Percentiles rank a stretch among this genome's conserved stretches.
phyloP scores from a whole-genome alignment of 768 basidiomycete genomes.

The Lactifluus echinatus region DNA sequence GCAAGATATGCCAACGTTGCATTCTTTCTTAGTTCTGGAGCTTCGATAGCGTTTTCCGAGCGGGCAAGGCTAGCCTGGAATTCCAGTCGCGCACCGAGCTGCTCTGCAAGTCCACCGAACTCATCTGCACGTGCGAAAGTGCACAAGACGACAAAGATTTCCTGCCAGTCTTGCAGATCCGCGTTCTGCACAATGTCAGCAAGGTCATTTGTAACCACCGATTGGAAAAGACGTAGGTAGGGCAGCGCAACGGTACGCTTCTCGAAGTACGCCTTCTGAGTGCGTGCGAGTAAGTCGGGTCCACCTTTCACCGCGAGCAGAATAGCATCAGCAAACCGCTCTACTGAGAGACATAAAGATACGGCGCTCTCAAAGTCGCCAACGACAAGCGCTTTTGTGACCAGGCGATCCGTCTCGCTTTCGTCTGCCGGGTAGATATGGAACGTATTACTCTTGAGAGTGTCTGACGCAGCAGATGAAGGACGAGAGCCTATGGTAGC shows the following conservation, averaged over 20 bases:
- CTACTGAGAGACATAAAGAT: constrained; percentile 77
- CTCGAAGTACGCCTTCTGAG: constrained; percentile 92
- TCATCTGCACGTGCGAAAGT: constrained; percentile 85
- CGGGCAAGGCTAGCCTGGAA: constrained; percentile 63
- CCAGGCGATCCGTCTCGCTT: constrained; percentile 75
- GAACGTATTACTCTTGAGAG: constrained; percentile 73
- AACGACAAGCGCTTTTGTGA: constrained; percentile 89
- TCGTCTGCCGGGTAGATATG: constrained; percentile 84
- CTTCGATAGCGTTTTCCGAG: constrained; percentile 39
- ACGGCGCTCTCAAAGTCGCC: constrained; percentile 96
- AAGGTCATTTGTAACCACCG: constrained; percentile 86
- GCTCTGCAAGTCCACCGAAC: constrained; percentile 81
- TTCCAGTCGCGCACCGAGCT: constrained; percentile 85
- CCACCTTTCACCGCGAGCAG: constrained; percentile 89
- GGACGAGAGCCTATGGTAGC: constrained; percentile 91
- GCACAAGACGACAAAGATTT: constrained; percentile 93
- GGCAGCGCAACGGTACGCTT: constrained; percentile 64
- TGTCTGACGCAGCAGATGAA: constrained; percentile 70
- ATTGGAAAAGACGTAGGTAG: constrained; percentile 91
- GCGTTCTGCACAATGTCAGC: constrained; percentile 94
- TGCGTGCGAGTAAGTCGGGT: constrained; percentile 73
- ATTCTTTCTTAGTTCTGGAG: constrained; percentile 60
- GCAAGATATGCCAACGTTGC: constrained; percentile 93
- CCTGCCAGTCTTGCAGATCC: constrained; percentile 89
- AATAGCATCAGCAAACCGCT: constrained; percentile 91